These are phyloP conservation scores for Cladosporium oxysporum DNA, from an alignment of 2,329 filamentous ascomycete species.

Conservation along the genomic window DNA sequence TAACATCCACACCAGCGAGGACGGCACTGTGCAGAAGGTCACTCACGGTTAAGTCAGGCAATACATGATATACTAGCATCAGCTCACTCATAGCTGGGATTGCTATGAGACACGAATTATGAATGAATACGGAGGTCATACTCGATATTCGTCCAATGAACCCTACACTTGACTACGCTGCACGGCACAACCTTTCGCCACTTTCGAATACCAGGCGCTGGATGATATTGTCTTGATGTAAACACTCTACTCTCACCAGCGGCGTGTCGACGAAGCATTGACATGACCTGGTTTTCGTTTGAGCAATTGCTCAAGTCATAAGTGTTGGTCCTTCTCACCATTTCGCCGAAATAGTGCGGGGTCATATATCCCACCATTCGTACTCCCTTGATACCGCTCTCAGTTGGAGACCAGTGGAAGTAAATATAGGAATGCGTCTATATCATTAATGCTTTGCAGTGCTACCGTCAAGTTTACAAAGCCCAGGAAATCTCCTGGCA, in stretches of 20 bases:
- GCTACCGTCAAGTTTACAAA: neutral
- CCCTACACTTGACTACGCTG: neutral
- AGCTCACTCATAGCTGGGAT: neutral
- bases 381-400: neutral
- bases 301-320: neutral
- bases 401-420: neutral
- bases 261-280: neutral
- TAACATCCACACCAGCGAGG: slow-evolving; percentile 52
- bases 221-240: neutral
- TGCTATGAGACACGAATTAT: neutral
- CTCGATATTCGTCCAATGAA: neutral
- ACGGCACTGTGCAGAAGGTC: slow-evolving; percentile 52
- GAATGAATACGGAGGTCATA: neutral
- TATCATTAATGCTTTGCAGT: neutral
- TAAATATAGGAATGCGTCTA: neutral
- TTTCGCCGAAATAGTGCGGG: neutral
- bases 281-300: neutral
- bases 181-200: neutral
- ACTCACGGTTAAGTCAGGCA: slow-evolving; percentile 42
- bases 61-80: neutral
- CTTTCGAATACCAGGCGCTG: neutral
- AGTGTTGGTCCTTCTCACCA: neutral
- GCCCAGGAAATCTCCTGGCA: neutral
- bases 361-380: neutral
- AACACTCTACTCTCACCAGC: neutral